phyloP scores from a whole-genome alignment of 305 asterid species.

The Solanum hybrid region DNA sequence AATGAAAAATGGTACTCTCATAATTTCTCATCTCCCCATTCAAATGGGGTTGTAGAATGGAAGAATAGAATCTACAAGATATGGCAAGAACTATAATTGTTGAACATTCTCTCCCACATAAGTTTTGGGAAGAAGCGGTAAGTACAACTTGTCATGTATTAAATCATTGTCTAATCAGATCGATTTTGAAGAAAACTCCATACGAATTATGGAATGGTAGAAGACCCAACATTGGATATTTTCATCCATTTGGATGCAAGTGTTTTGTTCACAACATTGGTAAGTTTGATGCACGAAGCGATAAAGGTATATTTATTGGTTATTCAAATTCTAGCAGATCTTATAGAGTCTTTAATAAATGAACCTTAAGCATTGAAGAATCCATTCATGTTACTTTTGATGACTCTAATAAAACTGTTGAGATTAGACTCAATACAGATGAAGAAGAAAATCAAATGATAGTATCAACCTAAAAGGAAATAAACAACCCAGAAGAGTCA shows the following conservation, averaged over 20 bases:
- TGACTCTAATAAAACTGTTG: neutral
- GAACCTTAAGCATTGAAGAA: neutral
- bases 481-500: neutral
- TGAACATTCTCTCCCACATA: neutral
- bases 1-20: neutral
- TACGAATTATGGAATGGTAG: neutral
- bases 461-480: neutral
- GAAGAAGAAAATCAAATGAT: neutral
- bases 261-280: neutral
- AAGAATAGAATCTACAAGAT: neutral
- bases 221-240: neutral
- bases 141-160: neutral
- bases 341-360: no score
- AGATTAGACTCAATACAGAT: neutral
- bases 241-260: neutral
- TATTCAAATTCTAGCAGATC: neutral
- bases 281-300: neutral
- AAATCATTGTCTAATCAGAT: neutral
- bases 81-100: neutral
- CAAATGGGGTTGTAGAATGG: neutral
- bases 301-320: neutral
- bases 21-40: no score
- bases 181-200: neutral
- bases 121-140: neutral
- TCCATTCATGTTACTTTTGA: neutral